A percentile compares a stretch with the other conserved stretches of the same genome.
phyloP scores from a whole-genome alignment of 1,139 yeast genomes.

The Groenewaldozyma sp. region DNA sequence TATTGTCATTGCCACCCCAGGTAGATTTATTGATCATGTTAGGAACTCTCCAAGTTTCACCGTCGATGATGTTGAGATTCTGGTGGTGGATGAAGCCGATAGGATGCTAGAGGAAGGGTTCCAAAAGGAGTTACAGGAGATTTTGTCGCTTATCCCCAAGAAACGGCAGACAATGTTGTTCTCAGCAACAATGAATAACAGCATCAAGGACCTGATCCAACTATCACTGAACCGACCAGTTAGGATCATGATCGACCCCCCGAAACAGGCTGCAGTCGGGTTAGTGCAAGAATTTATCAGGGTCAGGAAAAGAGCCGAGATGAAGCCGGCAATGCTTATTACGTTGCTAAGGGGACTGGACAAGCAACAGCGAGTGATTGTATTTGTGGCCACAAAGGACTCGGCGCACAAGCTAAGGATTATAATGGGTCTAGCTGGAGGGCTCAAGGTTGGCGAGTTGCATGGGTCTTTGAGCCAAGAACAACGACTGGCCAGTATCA shows the following conservation, averaged over 20 bases:
- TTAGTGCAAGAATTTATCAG: constrained; percentile 89
- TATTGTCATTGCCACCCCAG: constrained; percentile 93
- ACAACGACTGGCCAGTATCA: constrained; percentile 80
- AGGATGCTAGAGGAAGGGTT: constrained; percentile 99
- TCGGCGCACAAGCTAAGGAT: constrained; percentile 81
- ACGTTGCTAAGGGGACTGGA: constrained; percentile 61
- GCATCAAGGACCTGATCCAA: constrained; percentile 77
- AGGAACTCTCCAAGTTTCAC: constrained; percentile 90
- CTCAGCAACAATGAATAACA: constrained; percentile 97
- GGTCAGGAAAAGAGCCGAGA: constrained; percentile 77
- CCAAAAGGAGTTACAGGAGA: constrained; percentile 88
- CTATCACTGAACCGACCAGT: constrained; percentile 85
- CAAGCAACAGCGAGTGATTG: constrained; percentile 65
- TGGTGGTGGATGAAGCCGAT: constrained; percentile 96
- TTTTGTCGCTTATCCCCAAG: constrained; percentile 73
- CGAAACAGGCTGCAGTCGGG: constrained; percentile 82
- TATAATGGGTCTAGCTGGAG: constrained; percentile 73
- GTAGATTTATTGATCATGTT: constrained; percentile 93
- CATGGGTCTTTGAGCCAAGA: constrained; percentile 95
- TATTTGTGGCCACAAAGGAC: constrained; percentile 85
- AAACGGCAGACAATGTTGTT: constrained; percentile 89
- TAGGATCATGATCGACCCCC: constrained; percentile 92
- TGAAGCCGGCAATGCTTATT: constrained; percentile 75
- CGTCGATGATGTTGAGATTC: constrained; percentile 82
- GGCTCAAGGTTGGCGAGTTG: constrained; percentile 73